Evolutionary conservation across 768 basidiomycete species (phyloP), one percentile per base, ranked within the genome.

Genomic region (Tubosaeta brunneosetosa): DNA sequence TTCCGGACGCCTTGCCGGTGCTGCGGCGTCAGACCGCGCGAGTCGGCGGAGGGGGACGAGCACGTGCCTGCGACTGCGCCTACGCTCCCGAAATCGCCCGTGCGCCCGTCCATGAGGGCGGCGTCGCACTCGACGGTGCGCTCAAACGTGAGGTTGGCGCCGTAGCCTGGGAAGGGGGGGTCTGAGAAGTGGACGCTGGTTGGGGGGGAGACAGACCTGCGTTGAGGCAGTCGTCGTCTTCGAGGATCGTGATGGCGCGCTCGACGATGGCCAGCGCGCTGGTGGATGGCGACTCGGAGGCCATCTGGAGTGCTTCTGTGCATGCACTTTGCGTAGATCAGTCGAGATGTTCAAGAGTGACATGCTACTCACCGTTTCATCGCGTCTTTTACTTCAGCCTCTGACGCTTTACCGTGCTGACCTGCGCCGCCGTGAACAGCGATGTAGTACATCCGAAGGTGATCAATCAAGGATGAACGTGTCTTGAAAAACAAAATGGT

Each of bases 101-200:
- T 65, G 41, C 62, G 65, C 22, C 79, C 78, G 19, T 73, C 70
- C 83, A 89, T 88, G 51, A 91, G 72, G 12, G 86, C 77, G 8
- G 90, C 89, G 59, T 92, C 90, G 59, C 90, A 91, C 69, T 92
- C 90, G 16, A 91, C 88, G 3, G 71, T 72, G 13, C 91, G 88
- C n/a, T 79, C 74, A 3, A 84, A 56, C 0, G 87, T 90, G 43
- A 92, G 71, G 65, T 91, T 92, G 2, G 90, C 88, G 4, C 91
- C 89, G 55, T 77, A 81, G 1, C 89, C 88, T 85, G 17, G 45
- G 16, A 38, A 22, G 10, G 14, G 31, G 29, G 11, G n/a, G n/a
- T n/a, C n/a, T 34, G 22, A 1, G 10, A 22, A 32, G 17, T 44
- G 36, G 31, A 42, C n/a, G 13, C n/a, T 44, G 6, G 11, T 10